These are phyloP conservation scores for Colletotrichum lindemuthianum DNA, from an alignment of 2,329 filamentous ascomycete genomes.

Conservation along the genomic window DNA sequence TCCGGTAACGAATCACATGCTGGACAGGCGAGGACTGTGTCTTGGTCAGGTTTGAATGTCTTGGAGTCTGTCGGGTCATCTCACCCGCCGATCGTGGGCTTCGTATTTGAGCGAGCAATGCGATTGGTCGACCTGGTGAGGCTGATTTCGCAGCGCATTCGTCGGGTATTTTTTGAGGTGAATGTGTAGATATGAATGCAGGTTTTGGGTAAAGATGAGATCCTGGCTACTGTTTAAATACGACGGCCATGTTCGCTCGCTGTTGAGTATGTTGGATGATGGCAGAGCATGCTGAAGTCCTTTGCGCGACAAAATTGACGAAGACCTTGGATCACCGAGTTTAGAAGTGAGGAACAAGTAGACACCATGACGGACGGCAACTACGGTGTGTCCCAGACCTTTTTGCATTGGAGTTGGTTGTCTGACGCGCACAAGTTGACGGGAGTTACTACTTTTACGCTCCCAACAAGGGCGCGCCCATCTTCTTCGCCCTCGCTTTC, in stretches of 20 bases:
- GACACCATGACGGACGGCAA: constrained; percentile 45
- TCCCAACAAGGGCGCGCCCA: constrained; percentile 57
- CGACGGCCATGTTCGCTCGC: too few relatives aligned
- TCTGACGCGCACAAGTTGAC: constrained; percentile 45
- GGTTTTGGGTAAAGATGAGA: not conserved
- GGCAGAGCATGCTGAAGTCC: too few relatives aligned
- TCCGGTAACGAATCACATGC: too few relatives aligned
- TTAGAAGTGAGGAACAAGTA: not conserved
- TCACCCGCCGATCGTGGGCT: not conserved
- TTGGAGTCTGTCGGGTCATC: constrained; percentile 22
- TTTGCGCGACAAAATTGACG: too few relatives aligned
- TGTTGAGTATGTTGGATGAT: too few relatives aligned
- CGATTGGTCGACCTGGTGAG: constrained; percentile 16
- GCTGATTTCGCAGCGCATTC: constrained; percentile 38
- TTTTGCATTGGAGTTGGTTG: not conserved
- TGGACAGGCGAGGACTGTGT: too few relatives aligned
- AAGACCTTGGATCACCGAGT: too few relatives aligned
- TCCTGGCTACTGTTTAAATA: too few relatives aligned
- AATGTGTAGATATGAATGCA: not conserved
- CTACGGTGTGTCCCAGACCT: constrained; percentile 40
- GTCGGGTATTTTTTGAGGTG: constrained; percentile 19
- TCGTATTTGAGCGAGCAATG: constrained; percentile 26
- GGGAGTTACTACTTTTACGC: constrained; percentile 58
- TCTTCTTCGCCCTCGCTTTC: constrained; percentile 58
- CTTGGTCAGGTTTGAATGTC: too few relatives aligned